Base-by-base conservation (phyloP, 306 rosid species). In the Quillaja saponaria region DNA sequence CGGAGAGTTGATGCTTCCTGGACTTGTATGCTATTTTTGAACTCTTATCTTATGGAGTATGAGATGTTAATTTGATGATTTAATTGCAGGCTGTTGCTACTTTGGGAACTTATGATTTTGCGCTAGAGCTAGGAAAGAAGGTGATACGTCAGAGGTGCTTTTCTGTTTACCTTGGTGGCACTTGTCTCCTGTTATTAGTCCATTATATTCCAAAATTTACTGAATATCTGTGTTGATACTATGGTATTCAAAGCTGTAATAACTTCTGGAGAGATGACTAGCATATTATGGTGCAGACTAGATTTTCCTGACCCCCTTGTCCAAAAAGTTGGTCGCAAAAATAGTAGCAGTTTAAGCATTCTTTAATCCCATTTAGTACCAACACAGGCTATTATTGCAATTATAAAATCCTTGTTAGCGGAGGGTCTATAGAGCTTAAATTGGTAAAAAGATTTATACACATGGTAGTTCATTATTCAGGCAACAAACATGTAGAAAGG, bases 31-130 rank as follows among this genome's bases (percentile, higher is more conserved):
- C 18, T 51, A 17, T 46, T 51, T 25, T 25, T 25, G 31, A 25
- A 25, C 31, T 25, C 44, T 19, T 49, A 25, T 49, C 21, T 40
- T 65, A 25, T 46, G 17, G n/a, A n/a, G n/a, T 25, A 1, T 25
- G 31, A 25, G 31, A 25, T 25, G 31, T 25, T 25, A 25, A 25
- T 25, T 25, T 25, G 33, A 49, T 67, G 71, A 51, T n/a, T 52
- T 73, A 61, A 16, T 46, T 69, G 74, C 80, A 88, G 99, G 96
- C 84, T 63, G 74, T 89, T 34, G 95, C 99, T 68, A 77, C 96
- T 38, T 73, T 92, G 33, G 99, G 99, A 70, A 92, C 99, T 71
- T 92, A 92, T 80, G 99, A 89, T 81, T 84, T 92, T 50, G 99
- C 94, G 11, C 55, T 89, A 17, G 92, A 92, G 71, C 58, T 92